phyloP scores from a whole-genome alignment of 306 rosid genomes.

The Vicia sativa region DNA sequence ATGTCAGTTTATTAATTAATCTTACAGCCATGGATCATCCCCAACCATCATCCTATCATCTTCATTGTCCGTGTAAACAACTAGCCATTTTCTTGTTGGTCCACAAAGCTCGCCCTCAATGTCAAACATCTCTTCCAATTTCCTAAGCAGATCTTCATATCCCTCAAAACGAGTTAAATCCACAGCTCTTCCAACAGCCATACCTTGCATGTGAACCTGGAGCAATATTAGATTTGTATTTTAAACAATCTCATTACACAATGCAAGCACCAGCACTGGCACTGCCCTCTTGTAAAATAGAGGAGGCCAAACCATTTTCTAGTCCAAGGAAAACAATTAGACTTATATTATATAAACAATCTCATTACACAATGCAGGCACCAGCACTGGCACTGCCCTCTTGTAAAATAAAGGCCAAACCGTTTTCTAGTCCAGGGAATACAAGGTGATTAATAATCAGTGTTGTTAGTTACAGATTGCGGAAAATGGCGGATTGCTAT shows the following conservation, averaged over 20 bases:
- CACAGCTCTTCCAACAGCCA: slow-evolving; percentile 98
- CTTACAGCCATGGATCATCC: slow-evolving; percentile 99
- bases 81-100: slow-evolving; percentile 76
- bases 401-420: slow-evolving; percentile 16
- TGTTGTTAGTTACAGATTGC: too few relatives aligned
- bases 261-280: not conserved
- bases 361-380: slow-evolving; percentile 25
- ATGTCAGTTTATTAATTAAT: slow-evolving; percentile 32
- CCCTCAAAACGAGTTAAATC: slow-evolving; percentile 80
- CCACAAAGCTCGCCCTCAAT: slow-evolving; percentile 84
- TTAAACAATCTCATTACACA: slow-evolving; percentile 32
- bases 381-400: slow-evolving; percentile 2
- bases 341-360: slow-evolving; percentile 25
- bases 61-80: slow-evolving; percentile 94
- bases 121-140: slow-evolving; percentile 94
- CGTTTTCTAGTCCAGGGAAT: slow-evolving; percentile 21
- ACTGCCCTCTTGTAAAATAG: slow-evolving; percentile 20
- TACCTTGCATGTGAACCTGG: slow-evolving; percentile 99
- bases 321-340: slow-evolving; percentile 16
- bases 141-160: slow-evolving; percentile 75
- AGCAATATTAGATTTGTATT: slow-evolving; percentile 21
- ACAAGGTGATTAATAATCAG: not conserved
- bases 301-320: slow-evolving; percentile 26
- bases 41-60: slow-evolving; percentile 99
- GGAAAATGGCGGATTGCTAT: too few relatives aligned